Evolutionary conservation across 179 eudicot genomes (phyloP).

Genomic region (Camellia oleifera): DNA sequence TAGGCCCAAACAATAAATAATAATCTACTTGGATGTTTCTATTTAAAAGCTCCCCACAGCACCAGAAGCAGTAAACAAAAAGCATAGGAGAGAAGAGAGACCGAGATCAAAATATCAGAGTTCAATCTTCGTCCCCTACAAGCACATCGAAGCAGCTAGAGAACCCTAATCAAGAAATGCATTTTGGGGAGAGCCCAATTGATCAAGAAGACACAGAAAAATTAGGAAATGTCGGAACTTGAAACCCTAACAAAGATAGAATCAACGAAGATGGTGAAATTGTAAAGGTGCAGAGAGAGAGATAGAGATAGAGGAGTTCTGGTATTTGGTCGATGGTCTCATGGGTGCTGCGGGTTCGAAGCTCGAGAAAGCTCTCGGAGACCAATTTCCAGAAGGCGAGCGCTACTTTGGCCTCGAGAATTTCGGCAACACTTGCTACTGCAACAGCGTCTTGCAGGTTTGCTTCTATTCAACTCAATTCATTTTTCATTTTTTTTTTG

Average conservation of each 20-base stretch:
- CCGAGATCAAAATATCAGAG: neutral
- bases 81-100: neutral
- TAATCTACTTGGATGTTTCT: too few species aligned
- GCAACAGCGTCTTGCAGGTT: conserved; percentile 91
- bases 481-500: neutral
- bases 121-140: too few species aligned
- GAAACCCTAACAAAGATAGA: neutral
- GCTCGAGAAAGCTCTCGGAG: conserved; percentile 92
- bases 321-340: conserved; percentile 42
- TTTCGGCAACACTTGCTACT: conserved; percentile 90
- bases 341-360: conserved; percentile 94
- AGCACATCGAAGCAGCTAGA: too few species aligned
- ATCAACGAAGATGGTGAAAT: neutral
- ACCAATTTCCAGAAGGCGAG: conserved; percentile 93
- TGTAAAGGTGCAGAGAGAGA: neutral
- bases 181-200: neutral
- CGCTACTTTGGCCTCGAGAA: conserved; percentile 83
- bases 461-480: neutral
- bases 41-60: too few species aligned
- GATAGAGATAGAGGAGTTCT: conserved; percentile 23
- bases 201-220: neutral
- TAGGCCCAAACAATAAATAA: too few species aligned
- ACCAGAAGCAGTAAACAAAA: neutral
- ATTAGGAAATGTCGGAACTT: neutral
- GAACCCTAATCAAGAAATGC: neutral